Conservation (phyloP, 305 asterid species). For the Rubia tinctorum region DNA sequence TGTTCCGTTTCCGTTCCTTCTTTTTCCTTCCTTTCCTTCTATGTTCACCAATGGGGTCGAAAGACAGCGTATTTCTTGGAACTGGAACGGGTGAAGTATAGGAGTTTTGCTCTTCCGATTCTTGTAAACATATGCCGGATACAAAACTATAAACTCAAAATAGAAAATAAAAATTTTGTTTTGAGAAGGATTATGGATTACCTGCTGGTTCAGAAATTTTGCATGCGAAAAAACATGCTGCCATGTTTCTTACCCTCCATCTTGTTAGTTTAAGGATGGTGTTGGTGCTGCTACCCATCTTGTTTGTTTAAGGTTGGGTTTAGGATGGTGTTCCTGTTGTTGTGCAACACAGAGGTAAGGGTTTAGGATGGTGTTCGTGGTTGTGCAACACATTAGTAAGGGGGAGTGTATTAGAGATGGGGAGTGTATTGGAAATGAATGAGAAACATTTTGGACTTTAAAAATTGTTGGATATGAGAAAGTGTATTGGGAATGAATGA, state of each 20-base stretch:
- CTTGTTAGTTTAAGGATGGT: constrained; percentile 1
- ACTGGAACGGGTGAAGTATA: neutral
- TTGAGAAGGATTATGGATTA: neutral
- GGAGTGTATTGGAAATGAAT: neutral
- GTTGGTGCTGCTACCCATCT: neutral
- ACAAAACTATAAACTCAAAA: neutral
- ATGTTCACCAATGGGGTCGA: neutral
- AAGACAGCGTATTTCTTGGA: neutral
- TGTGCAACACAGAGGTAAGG: neutral
- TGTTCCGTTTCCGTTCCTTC: neutral
- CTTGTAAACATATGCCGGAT: neutral
- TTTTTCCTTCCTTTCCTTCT: neutral
- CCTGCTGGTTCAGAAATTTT: neutral
- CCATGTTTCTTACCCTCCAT: neutral
- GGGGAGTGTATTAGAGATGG: neutral
- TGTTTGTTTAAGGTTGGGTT: neutral
- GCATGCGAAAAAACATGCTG: neutral
- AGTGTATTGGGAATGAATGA: neutral
- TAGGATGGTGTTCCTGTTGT: neutral
- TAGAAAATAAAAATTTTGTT: neutral
- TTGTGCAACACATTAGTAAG: neutral
- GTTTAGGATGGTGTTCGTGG: neutral
- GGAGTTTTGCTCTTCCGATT: neutral
- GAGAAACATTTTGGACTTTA: neutral
- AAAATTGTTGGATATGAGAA: neutral